Evolutionary conservation across 2,329 filamentous ascomycete species (phyloP), one percentile per base, ranked within the genome.

Genomic region (Aspergillus bombycis): DNA sequence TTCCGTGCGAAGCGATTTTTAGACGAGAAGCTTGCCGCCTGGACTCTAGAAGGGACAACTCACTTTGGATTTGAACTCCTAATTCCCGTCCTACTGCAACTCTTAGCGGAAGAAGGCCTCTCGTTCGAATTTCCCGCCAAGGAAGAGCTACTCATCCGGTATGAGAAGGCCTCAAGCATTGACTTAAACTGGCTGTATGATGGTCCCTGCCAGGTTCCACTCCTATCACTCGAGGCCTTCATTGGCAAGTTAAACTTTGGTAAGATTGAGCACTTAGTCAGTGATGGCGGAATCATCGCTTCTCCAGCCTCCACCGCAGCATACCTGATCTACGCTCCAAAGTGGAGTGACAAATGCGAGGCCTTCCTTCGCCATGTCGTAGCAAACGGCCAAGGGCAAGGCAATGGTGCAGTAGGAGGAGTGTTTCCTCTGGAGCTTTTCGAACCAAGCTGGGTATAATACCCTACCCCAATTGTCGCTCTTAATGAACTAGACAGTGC

Each of bases 241-340:
- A 70, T 75, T n/a, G 74, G 75, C 14, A 72, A 65, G 52, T 62
- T 78, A 26, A 74, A 79, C 34, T 81, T 80, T 57, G 66, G 76
- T 57, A 70, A 69, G 55, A 63, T 80, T 14, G 61, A 59, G 10
- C 75, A 78, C 28, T 32, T 57, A 28, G 41, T 60, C 75, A 79
- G 61, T 70, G 64, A 52, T 58, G 76, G 74, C 1, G 70, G 70
- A 6, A 76, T 80, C 65, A 70, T 79, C 64, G 78, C 68, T 2
- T 80, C 77, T 3, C 79, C 79, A 9, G 75, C 78, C 1, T 77
- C 79, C 1, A 80, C 79, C 1, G 79, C 78, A 0, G 78, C 74
- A 34, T 79, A 77, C 62, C 55, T 79, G 7, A 75, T 78, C 61
- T 59, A 74, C 34, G 54, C 62, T 9, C 65, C 64, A 4, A 28